Base-by-base conservation (phyloP, 2,329 filamentous ascomycete genomes). In the Aureobasidium pullulans region DNA sequence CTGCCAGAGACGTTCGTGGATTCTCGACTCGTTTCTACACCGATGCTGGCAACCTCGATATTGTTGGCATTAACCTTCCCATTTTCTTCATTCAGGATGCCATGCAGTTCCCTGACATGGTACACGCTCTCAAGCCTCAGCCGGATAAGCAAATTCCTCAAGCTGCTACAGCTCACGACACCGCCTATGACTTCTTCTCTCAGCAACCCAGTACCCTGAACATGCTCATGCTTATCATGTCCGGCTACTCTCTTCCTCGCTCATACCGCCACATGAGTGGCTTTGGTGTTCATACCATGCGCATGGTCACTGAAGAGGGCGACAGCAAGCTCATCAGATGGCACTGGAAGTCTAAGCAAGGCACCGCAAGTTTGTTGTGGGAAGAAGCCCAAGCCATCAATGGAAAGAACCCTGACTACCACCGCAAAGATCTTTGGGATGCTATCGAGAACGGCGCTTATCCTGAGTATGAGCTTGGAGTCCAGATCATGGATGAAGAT, bases 11-110 rank as follows among this genome's bases (percentile, higher is more conserved):
- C 64, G 86, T 86, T 7, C 78, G 86, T 66, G 88, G 88, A 0
- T 90, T 90, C 66, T 80, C 86, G 1, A 77, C 88, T 63, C 90
- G 90, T 73, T 87, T 90, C 73, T 80, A 85, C 44, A 89, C 86
- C 0, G 82, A 86, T n/a, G 83, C 89, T 65, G 86, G 86, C 16
- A 89, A 89, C 65, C 28, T 59, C 29, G 57, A 89, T 66, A 78
- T 85, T 70, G 86, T 89, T 6, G 83, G 82, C 62, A 89, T 88
- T 75, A 89, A 89, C 69, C 88, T 84, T 0, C 87, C 87, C 0
- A 82, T 89, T 2, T 90, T 90, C 77, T 90, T 90, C 73, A 68
- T 89, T 15, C 78, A 86, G 53, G 87, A 90, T 63, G 84, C 86
- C 0, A 80, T 84, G 63, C 89, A 90, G 71, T 89, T 88, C 68